phyloP scores from a whole-genome alignment of 2,329 filamentous ascomycete species.

The Aureobasidium sp. region DNA sequence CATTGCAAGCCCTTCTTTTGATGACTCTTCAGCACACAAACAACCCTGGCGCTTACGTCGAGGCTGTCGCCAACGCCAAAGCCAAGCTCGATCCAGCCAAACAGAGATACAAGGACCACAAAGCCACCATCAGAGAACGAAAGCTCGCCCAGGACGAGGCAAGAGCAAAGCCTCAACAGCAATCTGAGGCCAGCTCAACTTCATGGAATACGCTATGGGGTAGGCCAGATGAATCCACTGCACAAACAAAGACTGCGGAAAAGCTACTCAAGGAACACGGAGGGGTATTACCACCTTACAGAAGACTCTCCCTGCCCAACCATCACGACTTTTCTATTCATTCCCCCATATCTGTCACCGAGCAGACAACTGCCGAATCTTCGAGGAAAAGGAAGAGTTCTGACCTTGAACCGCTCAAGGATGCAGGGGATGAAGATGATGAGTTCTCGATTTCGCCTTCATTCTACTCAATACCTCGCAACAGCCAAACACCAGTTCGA shows the following conservation, averaged over 20 bases:
- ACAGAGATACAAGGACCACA: neutral
- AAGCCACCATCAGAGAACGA: neutral
- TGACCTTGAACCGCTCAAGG: neutral
- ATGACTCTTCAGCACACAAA: slow-evolving; percentile 18
- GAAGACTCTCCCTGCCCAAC: neutral
- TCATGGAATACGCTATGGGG: neutral
- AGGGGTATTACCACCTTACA: neutral
- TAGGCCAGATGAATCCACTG: neutral
- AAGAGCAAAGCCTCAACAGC: neutral
- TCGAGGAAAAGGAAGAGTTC: neutral
- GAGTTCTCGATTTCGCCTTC: neutral
- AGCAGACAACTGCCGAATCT: neutral
- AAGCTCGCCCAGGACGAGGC: neutral
- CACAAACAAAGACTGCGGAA: too few relatives aligned
- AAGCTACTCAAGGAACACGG: neutral
- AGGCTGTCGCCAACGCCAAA: neutral
- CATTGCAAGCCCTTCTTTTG: slow-evolving; percentile 18
- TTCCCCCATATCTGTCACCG: neutral
- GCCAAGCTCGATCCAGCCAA: neutral
- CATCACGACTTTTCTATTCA: neutral
- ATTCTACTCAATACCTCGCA: neutral
- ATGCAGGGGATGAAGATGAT: neutral
- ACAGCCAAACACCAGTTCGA: neutral
- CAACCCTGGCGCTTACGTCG: neutral
- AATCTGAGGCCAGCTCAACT: neutral